Percentiles rank a stretch among this genome's conserved stretches.
These are phyloP conservation scores for Diplosphaera chodatii DNA, from an alignment of 139 green algal genomes.

Conservation along the genomic window DNA sequence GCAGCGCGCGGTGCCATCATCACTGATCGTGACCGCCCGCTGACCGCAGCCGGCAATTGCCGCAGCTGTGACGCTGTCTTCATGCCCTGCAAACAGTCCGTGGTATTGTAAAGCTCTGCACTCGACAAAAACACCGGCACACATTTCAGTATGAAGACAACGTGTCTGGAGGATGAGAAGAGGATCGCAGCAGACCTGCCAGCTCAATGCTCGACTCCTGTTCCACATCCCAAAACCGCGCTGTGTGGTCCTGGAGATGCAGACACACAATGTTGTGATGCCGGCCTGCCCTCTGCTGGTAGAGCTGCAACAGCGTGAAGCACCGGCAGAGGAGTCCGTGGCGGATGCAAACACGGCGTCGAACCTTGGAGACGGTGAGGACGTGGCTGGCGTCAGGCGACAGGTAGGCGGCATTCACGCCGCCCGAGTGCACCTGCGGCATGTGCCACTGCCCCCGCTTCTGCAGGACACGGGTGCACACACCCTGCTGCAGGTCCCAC, in stretches of 20 bases:
- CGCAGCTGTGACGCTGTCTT: conserved; percentile 15
- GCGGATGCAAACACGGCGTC: too few relatives aligned
- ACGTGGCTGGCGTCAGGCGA: conserved; percentile 25
- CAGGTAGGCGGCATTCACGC: conserved; percentile 54
- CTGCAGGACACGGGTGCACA: conserved; percentile 45
- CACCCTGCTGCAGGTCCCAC: conserved; percentile 42
- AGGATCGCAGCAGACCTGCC: conserved; percentile 4
- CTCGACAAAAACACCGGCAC: too few relatives aligned
- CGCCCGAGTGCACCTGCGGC: conserved; percentile 40
- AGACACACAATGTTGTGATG: too few relatives aligned
- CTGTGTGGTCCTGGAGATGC: conserved; percentile 41
- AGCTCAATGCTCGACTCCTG: conserved; percentile 38
- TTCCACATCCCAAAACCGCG: conserved; percentile 48
- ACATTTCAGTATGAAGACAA: too few relatives aligned
- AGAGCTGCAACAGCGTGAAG: too few relatives aligned
- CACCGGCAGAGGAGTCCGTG: too few relatives aligned
- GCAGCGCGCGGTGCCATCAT: conserved; percentile 62
- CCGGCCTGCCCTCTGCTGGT: too few relatives aligned
- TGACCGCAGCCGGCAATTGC: conserved; percentile 25
- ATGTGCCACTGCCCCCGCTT: conserved; percentile 34
- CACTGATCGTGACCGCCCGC: conserved; percentile 46
- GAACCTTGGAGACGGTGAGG: conserved; percentile 54
- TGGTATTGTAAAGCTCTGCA: too few relatives aligned
- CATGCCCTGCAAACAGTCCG: conserved; percentile 12
- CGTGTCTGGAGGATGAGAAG: too few relatives aligned